Evolutionary conservation across 2,329 filamentous ascomycete species (phyloP).

Genomic region (Nemania abortiva): DNA sequence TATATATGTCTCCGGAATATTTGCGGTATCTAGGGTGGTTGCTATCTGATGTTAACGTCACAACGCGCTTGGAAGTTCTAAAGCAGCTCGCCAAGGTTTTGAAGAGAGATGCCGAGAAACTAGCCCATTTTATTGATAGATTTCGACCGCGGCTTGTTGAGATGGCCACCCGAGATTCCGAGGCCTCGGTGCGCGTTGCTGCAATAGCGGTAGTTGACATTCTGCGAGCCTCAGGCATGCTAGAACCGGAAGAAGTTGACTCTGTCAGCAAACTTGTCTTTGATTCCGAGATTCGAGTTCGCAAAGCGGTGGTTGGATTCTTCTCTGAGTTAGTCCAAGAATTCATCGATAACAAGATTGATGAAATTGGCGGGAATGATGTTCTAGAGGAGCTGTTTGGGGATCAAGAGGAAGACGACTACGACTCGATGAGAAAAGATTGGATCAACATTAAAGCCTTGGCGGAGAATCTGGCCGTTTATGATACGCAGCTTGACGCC

Average conservation of each 20-base stretch:
- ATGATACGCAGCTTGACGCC: constrained; percentile 77
- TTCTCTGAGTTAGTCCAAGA: constrained; percentile 90
- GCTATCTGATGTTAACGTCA: constrained; percentile 81
- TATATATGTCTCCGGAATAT: constrained; percentile 92
- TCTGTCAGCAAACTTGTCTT: constrained; percentile 88
- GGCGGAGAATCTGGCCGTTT: constrained; percentile 83
- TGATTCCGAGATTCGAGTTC: constrained; percentile 84
- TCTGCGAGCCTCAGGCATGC: constrained; percentile 83
- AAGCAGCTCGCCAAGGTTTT: constrained; percentile 85
- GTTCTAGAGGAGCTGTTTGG: constrained; percentile 79
- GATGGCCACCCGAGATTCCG: constrained; percentile 88
- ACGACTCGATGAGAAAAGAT: constrained; percentile 78
- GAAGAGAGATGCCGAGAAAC: constrained; percentile 81
- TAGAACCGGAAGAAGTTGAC: constrained; percentile 93
- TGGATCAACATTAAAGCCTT: constrained; percentile 96
- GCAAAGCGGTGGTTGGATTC: constrained; percentile 90
- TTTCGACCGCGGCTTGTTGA: constrained; percentile 90
- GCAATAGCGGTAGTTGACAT: constrained; percentile 86
- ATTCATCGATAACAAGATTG: constrained; percentile 80
- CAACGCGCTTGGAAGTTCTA: constrained; percentile 86
- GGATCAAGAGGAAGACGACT: constrained; percentile 79
- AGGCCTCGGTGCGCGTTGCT: constrained; percentile 81
- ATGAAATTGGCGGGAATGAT: constrained; percentile 86
- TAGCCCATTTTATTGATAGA: constrained; percentile 92
- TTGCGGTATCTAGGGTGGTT: constrained; percentile 96